Evolutionary conservation across 2,329 filamentous ascomycete species (phyloP).

Genomic region (Aspergillus texensis): DNA sequence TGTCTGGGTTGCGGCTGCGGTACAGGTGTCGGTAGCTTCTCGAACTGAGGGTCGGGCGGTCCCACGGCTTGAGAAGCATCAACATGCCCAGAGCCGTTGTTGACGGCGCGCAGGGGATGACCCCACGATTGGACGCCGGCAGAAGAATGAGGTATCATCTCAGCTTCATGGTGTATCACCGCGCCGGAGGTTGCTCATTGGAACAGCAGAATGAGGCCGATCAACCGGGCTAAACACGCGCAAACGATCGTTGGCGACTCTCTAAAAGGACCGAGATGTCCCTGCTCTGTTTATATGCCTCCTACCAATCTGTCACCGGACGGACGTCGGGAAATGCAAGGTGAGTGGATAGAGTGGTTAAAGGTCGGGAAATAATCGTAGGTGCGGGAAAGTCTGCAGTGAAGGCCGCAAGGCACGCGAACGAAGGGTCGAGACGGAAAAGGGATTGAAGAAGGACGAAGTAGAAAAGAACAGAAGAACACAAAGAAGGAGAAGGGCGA

Average conservation of each 20-base stretch:
- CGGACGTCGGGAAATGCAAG: neutral
- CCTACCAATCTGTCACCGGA: neutral
- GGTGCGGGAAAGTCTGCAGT: neutral
- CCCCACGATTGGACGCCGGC: slow-evolving; percentile 44
- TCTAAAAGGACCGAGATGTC: neutral
- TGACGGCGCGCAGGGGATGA: slow-evolving; percentile 35
- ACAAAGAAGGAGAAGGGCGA: slow-evolving; percentile 1
- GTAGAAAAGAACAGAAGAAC: slow-evolving; percentile 6
- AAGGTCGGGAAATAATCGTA: neutral
- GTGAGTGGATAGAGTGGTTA: neutral
- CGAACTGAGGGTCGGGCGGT: slow-evolving; percentile 27
- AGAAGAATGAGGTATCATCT: slow-evolving; percentile 47
- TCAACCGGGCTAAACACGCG: neutral
- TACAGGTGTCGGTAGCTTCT: slow-evolving; percentile 29
- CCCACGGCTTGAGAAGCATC: slow-evolving; percentile 28
- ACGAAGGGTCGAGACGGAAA: neutral
- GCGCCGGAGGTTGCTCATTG: slow-evolving; percentile 28
- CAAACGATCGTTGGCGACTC: neutral
- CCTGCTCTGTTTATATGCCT: neutral
- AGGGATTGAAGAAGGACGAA: neutral
- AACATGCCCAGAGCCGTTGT: slow-evolving; percentile 31
- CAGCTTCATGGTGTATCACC: slow-evolving; percentile 40
- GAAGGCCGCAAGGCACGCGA: neutral
- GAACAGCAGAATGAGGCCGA: slow-evolving; percentile 13
- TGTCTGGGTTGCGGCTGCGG: slow-evolving; percentile 29